A percentile compares a stretch with the other conserved stretches of the same genome.
These are phyloP conservation scores for Escallonia herrerae DNA, from an alignment of 129 eudicot species.

Conservation along the genomic window DNA sequence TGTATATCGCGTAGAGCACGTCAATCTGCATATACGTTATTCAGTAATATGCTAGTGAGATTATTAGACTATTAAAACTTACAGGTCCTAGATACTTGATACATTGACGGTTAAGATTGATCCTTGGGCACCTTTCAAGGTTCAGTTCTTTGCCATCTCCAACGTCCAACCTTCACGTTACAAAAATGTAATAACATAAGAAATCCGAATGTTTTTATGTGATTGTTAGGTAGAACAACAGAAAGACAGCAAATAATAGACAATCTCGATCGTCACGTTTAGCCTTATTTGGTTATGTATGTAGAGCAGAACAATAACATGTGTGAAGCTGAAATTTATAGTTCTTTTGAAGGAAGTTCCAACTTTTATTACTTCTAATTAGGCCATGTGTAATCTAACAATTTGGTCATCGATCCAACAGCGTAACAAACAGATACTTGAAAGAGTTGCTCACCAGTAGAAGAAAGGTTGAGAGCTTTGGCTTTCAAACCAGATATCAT, in stretches of 20 bases:
- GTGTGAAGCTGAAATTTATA: not conserved
- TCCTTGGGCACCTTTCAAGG: constrained; percentile 18
- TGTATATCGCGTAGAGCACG: too few species aligned
- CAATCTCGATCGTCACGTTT: not conserved
- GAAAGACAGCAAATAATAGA: too few species aligned
- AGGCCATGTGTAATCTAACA: not conserved
- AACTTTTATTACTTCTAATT: not conserved
- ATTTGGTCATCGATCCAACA: constrained; percentile 6
- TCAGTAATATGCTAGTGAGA: too few species aligned
- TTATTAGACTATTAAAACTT: not conserved
- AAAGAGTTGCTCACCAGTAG: constrained; percentile 35
- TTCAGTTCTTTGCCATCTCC: constrained; percentile 26
- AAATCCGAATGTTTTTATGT: not conserved
- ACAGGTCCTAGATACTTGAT: constrained; percentile 25
- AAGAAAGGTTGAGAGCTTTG: constrained; percentile 51
- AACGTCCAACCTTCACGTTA: constrained; percentile 22
- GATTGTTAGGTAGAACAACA: too few species aligned
- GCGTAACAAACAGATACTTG: not conserved
- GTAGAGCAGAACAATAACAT: too few species aligned
- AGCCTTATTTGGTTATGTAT: not conserved
- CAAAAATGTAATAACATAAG: not conserved
- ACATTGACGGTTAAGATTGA: constrained; percentile 18
- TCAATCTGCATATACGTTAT: too few species aligned
- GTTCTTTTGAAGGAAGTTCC: too few species aligned
- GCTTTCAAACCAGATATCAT: constrained; percentile 45